phyloP scores from a whole-genome alignment of 108 stramenopile species.

The Nitzschia inconspicua region DNA sequence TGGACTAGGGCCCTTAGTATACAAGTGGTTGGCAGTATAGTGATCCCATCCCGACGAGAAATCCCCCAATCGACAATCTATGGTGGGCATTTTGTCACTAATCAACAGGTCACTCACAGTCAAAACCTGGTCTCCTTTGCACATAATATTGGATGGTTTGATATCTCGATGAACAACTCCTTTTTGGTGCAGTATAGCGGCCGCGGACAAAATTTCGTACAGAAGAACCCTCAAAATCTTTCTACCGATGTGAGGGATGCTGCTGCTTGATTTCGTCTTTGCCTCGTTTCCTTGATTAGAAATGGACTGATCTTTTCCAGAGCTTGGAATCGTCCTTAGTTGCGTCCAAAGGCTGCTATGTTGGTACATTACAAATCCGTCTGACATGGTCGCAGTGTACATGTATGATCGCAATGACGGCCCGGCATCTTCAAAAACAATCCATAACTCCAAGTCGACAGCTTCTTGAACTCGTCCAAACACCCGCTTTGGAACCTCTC shows the following conservation, averaged over 20 bases:
- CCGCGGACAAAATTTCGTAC: conserved; percentile 60
- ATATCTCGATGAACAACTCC: conserved; percentile 84
- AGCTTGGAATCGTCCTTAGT: conserved; percentile 33
- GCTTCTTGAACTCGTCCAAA: conserved; percentile 27
- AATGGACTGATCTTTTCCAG: no score
- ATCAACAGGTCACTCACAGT: conserved; percentile 16
- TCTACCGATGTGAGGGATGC: not conserved
- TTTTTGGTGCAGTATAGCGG: conserved; percentile 54
- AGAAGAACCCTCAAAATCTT: not conserved
- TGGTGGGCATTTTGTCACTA: conserved; percentile 13
- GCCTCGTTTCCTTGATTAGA: not conserved
- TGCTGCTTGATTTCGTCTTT: not conserved
- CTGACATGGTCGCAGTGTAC: conserved; percentile 52
- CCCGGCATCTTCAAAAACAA: conserved; percentile 77
- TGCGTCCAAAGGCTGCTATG: conserved; percentile 70
- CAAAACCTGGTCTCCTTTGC: conserved; percentile 36
- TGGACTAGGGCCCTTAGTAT: conserved; percentile 61
- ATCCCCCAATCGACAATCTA: conserved; percentile 66
- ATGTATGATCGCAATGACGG: conserved; percentile 72
- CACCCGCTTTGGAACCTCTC: conserved; percentile 27
- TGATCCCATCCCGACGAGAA: conserved; percentile 76
- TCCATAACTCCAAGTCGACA: conserved; percentile 70
- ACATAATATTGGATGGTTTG: conserved; percentile 79
- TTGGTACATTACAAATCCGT: conserved; percentile 68
- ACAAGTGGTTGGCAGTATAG: conserved; percentile 53